Base-by-base conservation (phyloP, 805 yeast species). In the Starmera quercuum region DNA sequence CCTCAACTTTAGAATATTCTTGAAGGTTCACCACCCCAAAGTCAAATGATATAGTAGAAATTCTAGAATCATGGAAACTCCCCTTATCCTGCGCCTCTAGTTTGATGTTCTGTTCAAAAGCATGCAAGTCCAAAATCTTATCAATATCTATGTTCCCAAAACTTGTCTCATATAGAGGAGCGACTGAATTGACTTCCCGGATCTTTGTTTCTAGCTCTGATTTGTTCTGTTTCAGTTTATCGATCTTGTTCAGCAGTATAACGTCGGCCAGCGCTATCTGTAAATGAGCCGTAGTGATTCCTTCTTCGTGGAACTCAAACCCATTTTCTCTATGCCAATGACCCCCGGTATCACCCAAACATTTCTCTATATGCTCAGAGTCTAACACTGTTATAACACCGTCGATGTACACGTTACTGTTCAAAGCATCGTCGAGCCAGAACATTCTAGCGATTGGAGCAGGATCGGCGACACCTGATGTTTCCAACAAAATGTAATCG, bases 371-470 rank as follows among this genome's bases (percentile, higher is more conserved):
- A 49, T 86, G 78, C 31, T 69, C 75, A 2, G 78, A 54, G 53
- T 90, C 97, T 27, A 92, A 63, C 3, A 90, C 97, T 0, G 96
- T 83, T 11, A 92, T 71, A 5, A 90, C 85, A 0, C 95, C 95
- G 56, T 90, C 97, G 21, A 92, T 79, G 53, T 84, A 83, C 2
- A 92, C 86, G 44, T 78, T 79, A 4, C 95, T 78, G 12, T 79
- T 70, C 37, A 92, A 64, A 0, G 88, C 97, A 17, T 84, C 90
- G 54, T 92, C 98, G 20, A 88, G 68, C 98, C 98, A 92, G 58
- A 92, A 92, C 96, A 90, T 90, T 42, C 78, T 75, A 5, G 97
- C 96, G 19, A 92, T 86, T 0, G 97, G 97, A 0, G 88, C 97
- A 0, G 98, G 98, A 52, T 92, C 97, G 1, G 98, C 98, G 12